Percentiles rank a stretch among this genome's conserved stretches.
Conservation (phyloP, 2,329 filamentous ascomycete genomes). For the Helicocarpus griseus region DNA sequence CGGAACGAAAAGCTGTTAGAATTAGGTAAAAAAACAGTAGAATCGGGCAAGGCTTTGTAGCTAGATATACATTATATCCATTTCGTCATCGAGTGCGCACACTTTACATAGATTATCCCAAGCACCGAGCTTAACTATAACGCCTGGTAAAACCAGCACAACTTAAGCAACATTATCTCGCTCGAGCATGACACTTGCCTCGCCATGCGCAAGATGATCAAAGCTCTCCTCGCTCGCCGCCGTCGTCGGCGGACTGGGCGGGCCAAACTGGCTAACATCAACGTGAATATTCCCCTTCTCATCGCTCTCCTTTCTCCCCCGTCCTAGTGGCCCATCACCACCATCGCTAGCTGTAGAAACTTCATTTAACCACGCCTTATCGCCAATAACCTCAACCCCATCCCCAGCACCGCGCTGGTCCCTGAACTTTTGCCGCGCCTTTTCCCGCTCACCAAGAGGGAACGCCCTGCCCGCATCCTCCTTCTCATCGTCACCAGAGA, state of each 20-base stretch:
- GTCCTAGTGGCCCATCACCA: constrained; percentile 5
- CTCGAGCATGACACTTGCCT: constrained; percentile 30
- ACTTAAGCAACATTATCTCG: background rate
- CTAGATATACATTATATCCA: too few relatives aligned
- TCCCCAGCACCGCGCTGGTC: constrained; percentile 25
- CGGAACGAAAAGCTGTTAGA: too few relatives aligned
- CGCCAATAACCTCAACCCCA: constrained; percentile 34
- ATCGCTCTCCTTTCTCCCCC: background rate
- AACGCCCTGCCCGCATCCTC: constrained; percentile 12
- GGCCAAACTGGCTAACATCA: constrained; percentile 3
- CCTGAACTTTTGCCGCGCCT: constrained; percentile 19
- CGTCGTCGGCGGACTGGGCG: constrained; percentile 29
- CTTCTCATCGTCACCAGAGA: constrained; percentile 10
- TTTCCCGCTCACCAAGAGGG: constrained; percentile 37
- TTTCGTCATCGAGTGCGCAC: too few relatives aligned
- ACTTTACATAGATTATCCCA: too few relatives aligned
- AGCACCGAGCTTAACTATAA: too few relatives aligned
- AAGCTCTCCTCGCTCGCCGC: constrained; percentile 40
- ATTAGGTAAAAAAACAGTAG: too few relatives aligned
- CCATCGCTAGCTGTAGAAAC: background rate
- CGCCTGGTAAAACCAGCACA: too few relatives aligned
- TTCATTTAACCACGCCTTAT: constrained; percentile 20
- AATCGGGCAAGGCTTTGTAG: too few relatives aligned
- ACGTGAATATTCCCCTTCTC: constrained; percentile 10
- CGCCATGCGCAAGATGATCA: constrained; percentile 34